A percentile compares a stretch with the other conserved stretches of the same genome.
Evolutionary conservation across 148 eudicot genomes (phyloP).

Genomic region (Arbutus unedo): DNA sequence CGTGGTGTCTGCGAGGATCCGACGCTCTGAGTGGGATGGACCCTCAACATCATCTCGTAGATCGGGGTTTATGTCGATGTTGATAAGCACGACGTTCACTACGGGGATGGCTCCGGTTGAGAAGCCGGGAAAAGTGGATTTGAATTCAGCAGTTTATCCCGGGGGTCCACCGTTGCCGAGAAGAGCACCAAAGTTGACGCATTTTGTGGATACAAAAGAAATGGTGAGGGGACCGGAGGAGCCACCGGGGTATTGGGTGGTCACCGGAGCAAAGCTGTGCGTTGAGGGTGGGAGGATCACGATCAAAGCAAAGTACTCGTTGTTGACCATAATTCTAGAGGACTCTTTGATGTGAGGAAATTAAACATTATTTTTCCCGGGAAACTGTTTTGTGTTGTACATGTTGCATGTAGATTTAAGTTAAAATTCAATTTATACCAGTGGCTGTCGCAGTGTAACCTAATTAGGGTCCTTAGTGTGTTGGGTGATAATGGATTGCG

Average conservation of each 20-base stretch:
- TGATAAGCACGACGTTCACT: slow-evolving; percentile 82
- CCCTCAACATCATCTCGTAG: slow-evolving; percentile 56
- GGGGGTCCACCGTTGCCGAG: slow-evolving; percentile 72
- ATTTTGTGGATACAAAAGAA: slow-evolving; percentile 72
- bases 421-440: background rate
- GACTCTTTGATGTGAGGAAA: slow-evolving; percentile 49
- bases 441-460: background rate
- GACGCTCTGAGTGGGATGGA: slow-evolving; percentile 82
- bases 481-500: background rate
- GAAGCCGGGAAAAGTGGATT: slow-evolving; percentile 58
- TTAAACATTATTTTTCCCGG: background rate
- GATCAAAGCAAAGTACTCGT: slow-evolving; percentile 65
- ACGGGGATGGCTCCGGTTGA: slow-evolving; percentile 32
- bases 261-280: slow-evolving; percentile 81
- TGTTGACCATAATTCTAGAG: slow-evolving; percentile 60
- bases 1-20: slow-evolving; percentile 61
- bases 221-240: slow-evolving; percentile 86
- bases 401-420: slow-evolving; percentile 3
- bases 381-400: background rate
- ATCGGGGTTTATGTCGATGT: slow-evolving; percentile 74
- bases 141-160: slow-evolving; percentile 86
- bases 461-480: background rate
- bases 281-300: slow-evolving; percentile 68
- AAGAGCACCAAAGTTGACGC: slow-evolving; percentile 53
- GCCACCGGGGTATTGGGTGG: slow-evolving; percentile 88